Conservation (phyloP, 139 green algal genomes). For the Haematococcus lacustris region DNA sequence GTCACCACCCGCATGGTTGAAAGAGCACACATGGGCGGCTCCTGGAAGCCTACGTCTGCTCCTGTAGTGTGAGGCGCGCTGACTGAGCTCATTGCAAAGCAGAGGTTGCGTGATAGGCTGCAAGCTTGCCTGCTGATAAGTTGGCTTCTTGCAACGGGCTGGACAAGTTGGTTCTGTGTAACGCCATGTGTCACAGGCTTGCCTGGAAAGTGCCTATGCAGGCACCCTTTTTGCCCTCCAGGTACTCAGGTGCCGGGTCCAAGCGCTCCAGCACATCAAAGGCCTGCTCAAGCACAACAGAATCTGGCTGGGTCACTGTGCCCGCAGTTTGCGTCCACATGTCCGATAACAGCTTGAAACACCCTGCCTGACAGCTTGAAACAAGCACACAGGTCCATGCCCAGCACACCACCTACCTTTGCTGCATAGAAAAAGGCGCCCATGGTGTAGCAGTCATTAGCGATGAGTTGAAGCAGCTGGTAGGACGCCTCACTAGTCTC, state of each 20-base stretch:
- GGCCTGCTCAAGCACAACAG: too few relatives aligned
- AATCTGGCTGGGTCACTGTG: too few relatives aligned
- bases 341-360: too few relatives aligned
- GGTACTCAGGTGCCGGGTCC: constrained; percentile 61
- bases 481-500: constrained; percentile 52
- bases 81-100: not conserved
- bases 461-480: constrained; percentile 67
- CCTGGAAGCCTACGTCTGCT: not conserved
- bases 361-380: too few relatives aligned
- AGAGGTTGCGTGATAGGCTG: not conserved
- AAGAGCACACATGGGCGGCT: not conserved
- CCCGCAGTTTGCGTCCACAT: too few relatives aligned
- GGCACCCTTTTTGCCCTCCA: constrained; percentile 72
- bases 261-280: constrained; percentile 79
- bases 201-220: constrained; percentile 65
- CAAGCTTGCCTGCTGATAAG: not conserved
- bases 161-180: not conserved
- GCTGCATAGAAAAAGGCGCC: constrained; percentile 68
- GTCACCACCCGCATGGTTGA: too few relatives aligned
- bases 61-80: not conserved
- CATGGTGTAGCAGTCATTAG: constrained; percentile 74
- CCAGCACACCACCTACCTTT: constrained; percentile 21
- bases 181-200: not conserved
- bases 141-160: not conserved
- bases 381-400: too few relatives aligned